These are phyloP conservation scores for Ganoderma sp. DNA, from an alignment of 1,284 basidiomycete species.

Conservation along the genomic window DNA sequence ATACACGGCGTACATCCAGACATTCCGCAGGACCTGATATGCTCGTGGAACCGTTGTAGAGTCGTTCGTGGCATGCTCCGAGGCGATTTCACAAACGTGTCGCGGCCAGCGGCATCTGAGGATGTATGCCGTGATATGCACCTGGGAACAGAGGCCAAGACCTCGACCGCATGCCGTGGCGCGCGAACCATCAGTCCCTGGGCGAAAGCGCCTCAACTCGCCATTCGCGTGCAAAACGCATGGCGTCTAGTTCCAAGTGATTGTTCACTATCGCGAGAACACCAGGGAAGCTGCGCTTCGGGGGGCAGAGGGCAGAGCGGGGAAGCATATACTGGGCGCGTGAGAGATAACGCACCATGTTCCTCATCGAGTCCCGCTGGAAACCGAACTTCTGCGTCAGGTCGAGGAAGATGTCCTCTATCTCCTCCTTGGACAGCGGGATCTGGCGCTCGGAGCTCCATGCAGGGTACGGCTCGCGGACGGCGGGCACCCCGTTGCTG, in stretches of 20 bases:
- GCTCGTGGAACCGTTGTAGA: too few species aligned
- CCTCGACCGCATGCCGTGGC: not conserved
- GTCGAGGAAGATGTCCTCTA: constrained; percentile 98
- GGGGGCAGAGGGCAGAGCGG: not conserved
- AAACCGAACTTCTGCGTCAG: constrained; percentile 99
- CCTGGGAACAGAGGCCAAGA: not conserved
- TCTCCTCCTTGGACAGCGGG: constrained; percentile 97
- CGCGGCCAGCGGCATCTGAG: too few species aligned
- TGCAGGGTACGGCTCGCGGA: constrained; percentile 86
- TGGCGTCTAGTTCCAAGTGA: not conserved
- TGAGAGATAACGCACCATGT: constrained; percentile 67
- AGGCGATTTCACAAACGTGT: too few species aligned
- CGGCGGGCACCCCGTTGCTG: constrained; percentile 50
- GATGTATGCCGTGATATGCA: too few species aligned
- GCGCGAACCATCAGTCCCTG: not conserved
- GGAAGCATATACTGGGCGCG: constrained; percentile 1
- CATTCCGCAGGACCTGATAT: too few species aligned
- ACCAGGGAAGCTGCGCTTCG: not conserved
- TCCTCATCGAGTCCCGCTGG: constrained; percentile 90
- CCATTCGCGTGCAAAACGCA: not conserved
- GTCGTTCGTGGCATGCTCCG: too few species aligned
- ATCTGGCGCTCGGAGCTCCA: constrained; percentile 94
- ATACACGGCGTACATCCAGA: too few species aligned
- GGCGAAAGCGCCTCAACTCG: not conserved
- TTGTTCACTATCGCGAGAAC: not conserved